phyloP scores from a whole-genome alignment of 2,329 filamentous ascomycete species.

The Nemania abortiva region DNA sequence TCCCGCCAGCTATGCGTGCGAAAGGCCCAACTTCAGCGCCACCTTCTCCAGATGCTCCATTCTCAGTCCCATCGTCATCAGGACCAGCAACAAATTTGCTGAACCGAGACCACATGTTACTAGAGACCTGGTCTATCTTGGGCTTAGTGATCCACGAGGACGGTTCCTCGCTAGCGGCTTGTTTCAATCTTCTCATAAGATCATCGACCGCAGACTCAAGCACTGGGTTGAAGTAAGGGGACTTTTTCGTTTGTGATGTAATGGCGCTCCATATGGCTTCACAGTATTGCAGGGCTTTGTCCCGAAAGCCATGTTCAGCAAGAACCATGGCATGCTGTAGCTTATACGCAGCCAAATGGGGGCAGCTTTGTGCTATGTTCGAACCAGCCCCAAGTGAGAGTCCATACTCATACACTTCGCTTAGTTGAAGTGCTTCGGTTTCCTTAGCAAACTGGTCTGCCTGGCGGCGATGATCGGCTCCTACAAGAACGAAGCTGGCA shows the following conservation, averaged over 20 bases:
- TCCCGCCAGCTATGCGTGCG: slow-evolving; percentile 80
- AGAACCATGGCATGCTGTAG: slow-evolving; percentile 86
- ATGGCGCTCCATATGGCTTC: slow-evolving; percentile 83
- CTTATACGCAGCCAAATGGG: slow-evolving; percentile 92
- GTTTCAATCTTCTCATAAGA: slow-evolving; percentile 82
- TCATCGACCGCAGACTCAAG: slow-evolving; percentile 85
- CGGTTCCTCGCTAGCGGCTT: slow-evolving; percentile 83
- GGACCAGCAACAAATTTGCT: slow-evolving; percentile 97
- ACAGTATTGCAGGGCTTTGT: slow-evolving; percentile 91
- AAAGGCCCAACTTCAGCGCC: slow-evolving; percentile 80
- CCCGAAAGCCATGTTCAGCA: slow-evolving; percentile 83
- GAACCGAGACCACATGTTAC: slow-evolving; percentile 90
- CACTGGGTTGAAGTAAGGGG: slow-evolving; percentile 84
- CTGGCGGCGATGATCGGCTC: slow-evolving; percentile 81
- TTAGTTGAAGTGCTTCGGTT: slow-evolving; percentile 89
- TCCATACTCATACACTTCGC: slow-evolving; percentile 94
- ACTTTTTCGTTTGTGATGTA: slow-evolving; percentile 83
- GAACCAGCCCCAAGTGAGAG: slow-evolving; percentile 75
- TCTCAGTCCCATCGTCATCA: slow-evolving; percentile 75
- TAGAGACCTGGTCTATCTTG: slow-evolving; percentile 95
- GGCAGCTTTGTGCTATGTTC: slow-evolving; percentile 68
- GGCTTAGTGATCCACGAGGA: slow-evolving; percentile 94
- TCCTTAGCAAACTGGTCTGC: slow-evolving; percentile 81
- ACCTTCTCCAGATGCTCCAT: slow-evolving; percentile 66
- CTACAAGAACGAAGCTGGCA: slow-evolving; percentile 84